Conservation (phyloP, 805 yeast genomes). For the Saccharomycopsis sp. region DNA sequence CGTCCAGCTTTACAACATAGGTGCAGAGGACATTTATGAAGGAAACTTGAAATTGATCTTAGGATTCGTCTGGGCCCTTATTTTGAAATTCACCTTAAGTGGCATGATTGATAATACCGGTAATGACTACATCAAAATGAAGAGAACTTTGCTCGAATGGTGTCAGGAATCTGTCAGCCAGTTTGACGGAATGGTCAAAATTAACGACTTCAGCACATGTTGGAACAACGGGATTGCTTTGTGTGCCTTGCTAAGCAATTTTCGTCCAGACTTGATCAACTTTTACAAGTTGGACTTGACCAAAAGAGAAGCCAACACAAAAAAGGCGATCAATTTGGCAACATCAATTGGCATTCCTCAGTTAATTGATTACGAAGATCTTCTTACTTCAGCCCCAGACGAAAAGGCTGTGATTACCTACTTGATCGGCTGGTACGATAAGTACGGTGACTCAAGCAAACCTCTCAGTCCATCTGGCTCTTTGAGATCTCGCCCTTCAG, state of each 20-base stretch:
- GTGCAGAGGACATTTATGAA: constrained; percentile 43
- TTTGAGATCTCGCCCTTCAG: background rate
- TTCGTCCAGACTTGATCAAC: constrained; percentile 26
- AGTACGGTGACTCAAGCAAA: constrained; percentile 20
- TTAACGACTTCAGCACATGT: constrained; percentile 36
- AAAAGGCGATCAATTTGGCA: constrained; percentile 30
- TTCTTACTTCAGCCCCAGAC: constrained; percentile 38
- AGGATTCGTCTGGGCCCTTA: constrained; percentile 45
- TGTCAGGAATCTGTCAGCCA: constrained; percentile 29
- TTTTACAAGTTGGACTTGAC: constrained; percentile 20
- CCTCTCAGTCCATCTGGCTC: constrained; percentile 1
- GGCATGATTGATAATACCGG: constrained; percentile 15
- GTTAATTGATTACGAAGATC: constrained; percentile 40
- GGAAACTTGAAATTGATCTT: constrained; percentile 41
- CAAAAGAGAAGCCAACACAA: constrained; percentile 25
- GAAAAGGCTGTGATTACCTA: constrained; percentile 45
- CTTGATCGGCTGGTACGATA: constrained; percentile 40
- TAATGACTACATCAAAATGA: constrained; percentile 21
- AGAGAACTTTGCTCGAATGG: constrained; percentile 34
- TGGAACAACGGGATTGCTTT: constrained; percentile 40
- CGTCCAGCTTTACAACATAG: constrained; percentile 37
- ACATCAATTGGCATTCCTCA: constrained; percentile 34
- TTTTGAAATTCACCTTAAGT: constrained; percentile 33
- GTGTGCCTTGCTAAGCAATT: constrained; percentile 30
- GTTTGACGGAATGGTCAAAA: constrained; percentile 24